Percentiles rank a stretch among this genome's conserved stretches.
Evolutionary conservation across 108 stramenopile genomes (phyloP).

Genomic region (Mediolabrus comicus): DNA sequence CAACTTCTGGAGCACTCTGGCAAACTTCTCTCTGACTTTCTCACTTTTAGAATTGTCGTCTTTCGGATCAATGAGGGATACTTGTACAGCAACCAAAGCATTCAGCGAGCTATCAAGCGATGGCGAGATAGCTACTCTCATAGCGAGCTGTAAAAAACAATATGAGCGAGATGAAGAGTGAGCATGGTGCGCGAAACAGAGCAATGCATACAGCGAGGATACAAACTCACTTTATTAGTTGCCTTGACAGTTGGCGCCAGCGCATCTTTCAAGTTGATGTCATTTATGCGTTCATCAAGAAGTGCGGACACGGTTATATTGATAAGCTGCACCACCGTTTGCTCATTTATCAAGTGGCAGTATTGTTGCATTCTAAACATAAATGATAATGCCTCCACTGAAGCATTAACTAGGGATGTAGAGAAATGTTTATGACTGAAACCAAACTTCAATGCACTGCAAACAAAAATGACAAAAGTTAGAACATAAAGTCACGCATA

Average conservation of each 20-base stretch:
- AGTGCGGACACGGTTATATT: slow-evolving; percentile 54
- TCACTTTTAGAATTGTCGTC: background rate
- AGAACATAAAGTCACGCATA: background rate
- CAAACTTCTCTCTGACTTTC: slow-evolving; percentile 48
- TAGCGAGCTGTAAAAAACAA: slow-evolving; percentile 46
- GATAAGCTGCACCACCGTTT: slow-evolving; percentile 56
- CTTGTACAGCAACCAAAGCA: slow-evolving; percentile 68
- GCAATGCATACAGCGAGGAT: slow-evolving; percentile 6
- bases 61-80: slow-evolving; percentile 37
- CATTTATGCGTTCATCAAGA: slow-evolving; percentile 64
- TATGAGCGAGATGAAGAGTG: background rate
- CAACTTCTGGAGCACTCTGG: slow-evolving; percentile 69
- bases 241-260: slow-evolving; percentile 62
- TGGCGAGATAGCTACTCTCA: slow-evolving; percentile 60
- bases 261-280: slow-evolving; percentile 45
- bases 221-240: slow-evolving; percentile 67
- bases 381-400: slow-evolving; percentile 57
- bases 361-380: slow-evolving; percentile 53
- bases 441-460: slow-evolving; percentile 59
- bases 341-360: slow-evolving; percentile 38
- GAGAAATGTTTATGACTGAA: slow-evolving; percentile 63
- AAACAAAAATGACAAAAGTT: background rate
- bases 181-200: background rate
- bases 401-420: slow-evolving; percentile 60
- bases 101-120: slow-evolving; percentile 44